phyloP scores from a whole-genome alignment of 2,329 filamentous ascomycete genomes.

The Epichloe gansuensis region DNA sequence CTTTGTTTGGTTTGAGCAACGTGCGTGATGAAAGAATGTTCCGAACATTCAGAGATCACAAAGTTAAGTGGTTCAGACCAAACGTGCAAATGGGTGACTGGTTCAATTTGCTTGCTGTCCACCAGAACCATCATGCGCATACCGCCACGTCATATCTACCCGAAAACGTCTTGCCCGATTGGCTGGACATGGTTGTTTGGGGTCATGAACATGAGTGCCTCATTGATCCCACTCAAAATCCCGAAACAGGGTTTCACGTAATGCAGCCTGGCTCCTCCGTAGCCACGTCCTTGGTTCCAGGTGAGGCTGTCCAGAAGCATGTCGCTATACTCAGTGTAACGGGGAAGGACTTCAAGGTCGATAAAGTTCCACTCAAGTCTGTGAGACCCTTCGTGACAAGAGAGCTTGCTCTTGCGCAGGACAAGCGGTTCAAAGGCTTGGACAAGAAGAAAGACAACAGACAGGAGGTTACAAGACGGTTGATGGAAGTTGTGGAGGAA shows the following conservation, averaged over 20 bases:
- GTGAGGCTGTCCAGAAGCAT: conserved; percentile 84
- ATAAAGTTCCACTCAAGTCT: conserved; percentile 72
- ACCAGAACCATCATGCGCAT: conserved; percentile 91
- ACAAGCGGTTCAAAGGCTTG: conserved; percentile 63
- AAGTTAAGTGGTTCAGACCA: conserved; percentile 87
- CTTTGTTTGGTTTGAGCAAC: conserved; percentile 88
- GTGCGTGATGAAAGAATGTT: conserved; percentile 92
- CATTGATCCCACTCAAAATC: conserved; percentile 72
- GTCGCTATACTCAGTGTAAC: conserved; percentile 76
- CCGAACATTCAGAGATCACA: conserved; percentile 81
- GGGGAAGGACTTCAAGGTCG: conserved; percentile 65
- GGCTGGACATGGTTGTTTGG: conserved; percentile 87
- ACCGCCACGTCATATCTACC: conserved; percentile 89
- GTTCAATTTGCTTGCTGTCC: conserved; percentile 92
- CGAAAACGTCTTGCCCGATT: conserved; percentile 82
- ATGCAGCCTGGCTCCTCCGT: conserved; percentile 97
- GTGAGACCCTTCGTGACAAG: conserved; percentile 83
- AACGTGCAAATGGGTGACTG: conserved; percentile 69
- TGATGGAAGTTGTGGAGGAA: conserved; percentile 68
- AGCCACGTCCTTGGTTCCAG: conserved; percentile 79
- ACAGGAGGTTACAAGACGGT: conserved; percentile 60
- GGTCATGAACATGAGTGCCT: conserved; percentile 95
- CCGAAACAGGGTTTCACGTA: conserved; percentile 82
- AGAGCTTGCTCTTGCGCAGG: conserved; percentile 66
- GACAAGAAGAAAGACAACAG: conserved; percentile 75